These are phyloP conservation scores for Penicillium sp. DNA, from an alignment of 2,329 filamentous ascomycete species.

Conservation along the genomic window DNA sequence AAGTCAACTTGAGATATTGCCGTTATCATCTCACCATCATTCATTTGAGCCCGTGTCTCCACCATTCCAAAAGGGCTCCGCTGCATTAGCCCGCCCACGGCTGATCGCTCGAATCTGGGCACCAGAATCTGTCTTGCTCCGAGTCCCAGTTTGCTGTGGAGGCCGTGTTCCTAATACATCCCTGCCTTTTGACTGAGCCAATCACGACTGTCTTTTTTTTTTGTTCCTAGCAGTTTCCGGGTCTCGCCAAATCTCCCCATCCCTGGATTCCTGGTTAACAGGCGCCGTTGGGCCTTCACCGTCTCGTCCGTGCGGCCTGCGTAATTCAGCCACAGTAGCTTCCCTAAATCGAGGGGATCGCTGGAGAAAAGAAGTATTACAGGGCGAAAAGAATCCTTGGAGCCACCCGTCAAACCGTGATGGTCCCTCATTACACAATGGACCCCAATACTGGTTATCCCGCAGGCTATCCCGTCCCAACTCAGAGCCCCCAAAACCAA, in stretches of 20 bases:
- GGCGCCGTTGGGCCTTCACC: conserved; percentile 7
- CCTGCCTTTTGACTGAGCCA: conserved; percentile 20
- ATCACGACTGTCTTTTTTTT: conserved; percentile 17
- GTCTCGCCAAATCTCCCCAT: conserved; percentile 9
- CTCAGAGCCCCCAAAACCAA: conserved; percentile 36
- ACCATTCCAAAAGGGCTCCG: conserved; percentile 26
- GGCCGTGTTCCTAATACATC: conserved; percentile 18
- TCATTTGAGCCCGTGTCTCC: conserved; percentile 20
- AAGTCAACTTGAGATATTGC: neutral
- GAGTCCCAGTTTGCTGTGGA: conserved; percentile 16
- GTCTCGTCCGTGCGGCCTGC: conserved; percentile 25
- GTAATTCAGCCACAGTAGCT: conserved; percentile 17
- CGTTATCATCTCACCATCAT: conserved; percentile 4
- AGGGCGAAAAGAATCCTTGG: conserved; percentile 13
- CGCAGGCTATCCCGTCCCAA: conserved; percentile 37
- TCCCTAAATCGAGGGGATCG: conserved; percentile 12
- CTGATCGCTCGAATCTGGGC: conserved; percentile 31
- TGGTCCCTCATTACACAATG: conserved; percentile 22
- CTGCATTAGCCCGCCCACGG: conserved; percentile 33
- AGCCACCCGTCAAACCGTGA: conserved; percentile 3
- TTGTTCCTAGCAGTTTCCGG: conserved; percentile 4
- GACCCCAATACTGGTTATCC: conserved; percentile 28
- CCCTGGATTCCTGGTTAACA: conserved; percentile 22
- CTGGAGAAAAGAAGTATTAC: conserved; percentile 9
- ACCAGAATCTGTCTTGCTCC: conserved; percentile 24